Conservation (phyloP, 176 grass and related monocot species). For the Musa schizocarpa region DNA sequence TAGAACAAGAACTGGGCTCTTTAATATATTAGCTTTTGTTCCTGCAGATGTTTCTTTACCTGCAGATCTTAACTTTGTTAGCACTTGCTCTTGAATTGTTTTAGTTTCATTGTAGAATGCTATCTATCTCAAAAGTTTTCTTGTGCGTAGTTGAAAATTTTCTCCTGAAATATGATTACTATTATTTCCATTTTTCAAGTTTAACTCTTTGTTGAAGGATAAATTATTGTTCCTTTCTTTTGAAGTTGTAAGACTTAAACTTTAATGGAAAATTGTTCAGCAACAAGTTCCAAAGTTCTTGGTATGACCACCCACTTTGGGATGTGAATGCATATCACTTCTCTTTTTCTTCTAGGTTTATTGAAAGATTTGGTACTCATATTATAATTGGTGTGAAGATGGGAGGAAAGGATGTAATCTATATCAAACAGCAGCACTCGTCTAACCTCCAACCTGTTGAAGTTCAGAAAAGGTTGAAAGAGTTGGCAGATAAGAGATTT, state of each 20-base stretch:
- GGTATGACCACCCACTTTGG: background rate
- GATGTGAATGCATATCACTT: background rate
- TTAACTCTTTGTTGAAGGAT: background rate
- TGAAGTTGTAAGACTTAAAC: background rate
- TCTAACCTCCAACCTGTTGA: conserved; percentile 69
- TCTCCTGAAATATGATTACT: too few relatives aligned
- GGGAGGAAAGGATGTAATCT: conserved; percentile 96
- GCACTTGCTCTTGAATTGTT: background rate
- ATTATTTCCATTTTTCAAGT: background rate
- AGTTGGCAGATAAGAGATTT: conserved; percentile 75
- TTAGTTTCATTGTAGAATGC: background rate
- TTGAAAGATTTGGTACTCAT: conserved; percentile 88
- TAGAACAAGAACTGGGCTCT: background rate
- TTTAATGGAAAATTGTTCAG: background rate
- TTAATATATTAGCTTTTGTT: background rate
- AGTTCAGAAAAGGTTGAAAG: conserved; percentile 85
- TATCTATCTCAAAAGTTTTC: background rate
- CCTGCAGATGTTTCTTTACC: background rate
- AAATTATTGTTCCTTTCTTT: background rate
- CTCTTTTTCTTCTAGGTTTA: conserved; percentile 61
- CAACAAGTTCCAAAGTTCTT: background rate
- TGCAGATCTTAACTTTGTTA: background rate
- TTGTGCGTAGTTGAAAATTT: background rate
- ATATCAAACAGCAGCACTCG: conserved; percentile 73
- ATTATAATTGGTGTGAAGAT: conserved; percentile 90